These are phyloP conservation scores for Cicer yamashitae DNA, from an alignment of 306 rosid genomes.

Conservation along the genomic window DNA sequence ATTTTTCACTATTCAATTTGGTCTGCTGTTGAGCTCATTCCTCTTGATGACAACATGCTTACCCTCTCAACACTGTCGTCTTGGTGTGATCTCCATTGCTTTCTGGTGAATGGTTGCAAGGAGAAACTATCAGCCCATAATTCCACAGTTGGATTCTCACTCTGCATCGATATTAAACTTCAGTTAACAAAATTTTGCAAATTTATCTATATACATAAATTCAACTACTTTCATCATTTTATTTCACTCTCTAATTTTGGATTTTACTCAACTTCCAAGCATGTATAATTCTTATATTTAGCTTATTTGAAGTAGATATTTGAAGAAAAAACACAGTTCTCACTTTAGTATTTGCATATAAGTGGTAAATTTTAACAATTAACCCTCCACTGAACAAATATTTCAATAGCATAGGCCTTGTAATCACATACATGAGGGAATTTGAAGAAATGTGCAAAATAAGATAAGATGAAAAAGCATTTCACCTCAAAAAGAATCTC, in stretches of 20 bases:
- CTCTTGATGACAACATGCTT: neutral
- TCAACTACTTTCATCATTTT: neutral
- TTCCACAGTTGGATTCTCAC: slow-evolving; percentile 55
- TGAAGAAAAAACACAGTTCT: neutral
- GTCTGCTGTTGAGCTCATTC: neutral
- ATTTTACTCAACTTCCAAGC: neutral
- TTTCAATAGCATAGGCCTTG: neutral
- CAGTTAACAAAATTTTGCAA: slow-evolving; percentile 4
- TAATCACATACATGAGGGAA: neutral
- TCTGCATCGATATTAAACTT: slow-evolving; percentile 45
- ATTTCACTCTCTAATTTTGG: neutral
- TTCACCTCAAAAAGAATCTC: slow-evolving; percentile 71
- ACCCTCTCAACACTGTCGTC: slow-evolving; percentile 63
- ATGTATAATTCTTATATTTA: neutral
- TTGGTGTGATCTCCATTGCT: slow-evolving; percentile 76
- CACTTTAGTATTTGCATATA: neutral
- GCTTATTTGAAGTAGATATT: neutral
- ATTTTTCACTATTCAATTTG: neutral
- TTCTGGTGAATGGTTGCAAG: slow-evolving; percentile 68
- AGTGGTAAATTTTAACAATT: neutral
- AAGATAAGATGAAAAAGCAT: neutral
- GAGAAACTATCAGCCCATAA: slow-evolving; percentile 73
- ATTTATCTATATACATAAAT: neutral
- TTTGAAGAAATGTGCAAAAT: slow-evolving; percentile 1
- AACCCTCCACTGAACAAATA: neutral